A percentile compares a stretch with the other conserved stretches of the same genome.
Conservation (phyloP, 1,284 basidiomycete species). For the Apiotrichum veenhuisii region DNA sequence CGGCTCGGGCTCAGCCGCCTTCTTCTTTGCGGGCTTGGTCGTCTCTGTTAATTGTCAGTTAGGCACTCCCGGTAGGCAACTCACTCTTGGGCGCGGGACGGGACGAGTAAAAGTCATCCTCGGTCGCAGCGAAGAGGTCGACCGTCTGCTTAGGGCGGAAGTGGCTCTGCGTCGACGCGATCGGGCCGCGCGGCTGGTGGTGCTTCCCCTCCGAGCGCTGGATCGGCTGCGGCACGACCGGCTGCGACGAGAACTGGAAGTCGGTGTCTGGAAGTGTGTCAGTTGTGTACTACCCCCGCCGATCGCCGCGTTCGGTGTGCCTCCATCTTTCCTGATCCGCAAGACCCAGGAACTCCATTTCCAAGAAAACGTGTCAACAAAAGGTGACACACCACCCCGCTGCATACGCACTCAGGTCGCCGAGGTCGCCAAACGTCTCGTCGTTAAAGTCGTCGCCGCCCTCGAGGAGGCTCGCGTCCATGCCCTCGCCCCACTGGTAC, state of each 20-base stretch:
- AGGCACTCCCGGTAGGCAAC: neutral
- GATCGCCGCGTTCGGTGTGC: no score
- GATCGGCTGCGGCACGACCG: constrained; percentile 5
- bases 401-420: constrained; percentile 60
- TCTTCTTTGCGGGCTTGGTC: constrained; percentile 19
- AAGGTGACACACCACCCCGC: neutral
- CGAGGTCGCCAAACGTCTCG: constrained; percentile 82
- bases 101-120: constrained; percentile 48
- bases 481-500: constrained; percentile 60
- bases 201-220: constrained; percentile 17
- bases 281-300: no score
- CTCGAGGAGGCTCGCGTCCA: constrained; percentile 86
- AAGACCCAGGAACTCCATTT: no score
- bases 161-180: constrained; percentile 41
- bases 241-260: constrained; percentile 70
- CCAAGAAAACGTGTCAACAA: neutral
- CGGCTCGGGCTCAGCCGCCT: constrained; percentile 24
- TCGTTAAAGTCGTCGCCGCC: constrained; percentile 87
- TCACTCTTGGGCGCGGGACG: constrained; percentile 34
- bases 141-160: constrained; percentile 38
- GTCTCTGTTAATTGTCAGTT: constrained; percentile 3
- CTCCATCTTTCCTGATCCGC: neutral
- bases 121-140: constrained; percentile 48
- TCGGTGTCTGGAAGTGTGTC: constrained; percentile 65
- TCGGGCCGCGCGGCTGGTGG: constrained; percentile 18